Evolutionary conservation across 208 protist genomes (phyloP).

Genomic region (Tritrichomonas musculus): DNA sequence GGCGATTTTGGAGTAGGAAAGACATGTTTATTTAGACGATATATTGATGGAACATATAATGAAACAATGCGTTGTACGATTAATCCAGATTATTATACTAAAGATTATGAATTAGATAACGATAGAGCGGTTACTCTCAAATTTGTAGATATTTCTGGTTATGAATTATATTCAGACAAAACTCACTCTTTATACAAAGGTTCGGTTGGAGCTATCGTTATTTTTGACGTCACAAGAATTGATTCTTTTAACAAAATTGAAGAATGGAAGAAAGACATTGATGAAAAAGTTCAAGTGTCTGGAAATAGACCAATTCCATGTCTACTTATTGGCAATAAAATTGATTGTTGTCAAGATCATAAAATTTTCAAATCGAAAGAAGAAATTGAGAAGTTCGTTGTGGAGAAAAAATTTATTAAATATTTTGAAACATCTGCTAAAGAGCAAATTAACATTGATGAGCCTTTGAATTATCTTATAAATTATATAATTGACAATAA

Average conservation of each 20-base stretch:
- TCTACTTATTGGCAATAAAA: not conserved
- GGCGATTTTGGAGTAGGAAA: not conserved
- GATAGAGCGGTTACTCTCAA: not conserved
- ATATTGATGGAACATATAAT: not conserved
- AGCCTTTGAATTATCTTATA: not conserved
- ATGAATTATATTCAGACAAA: not conserved
- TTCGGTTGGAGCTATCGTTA: not conserved
- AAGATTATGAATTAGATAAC: not conserved
- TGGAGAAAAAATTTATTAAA: not conserved
- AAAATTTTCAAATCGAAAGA: not conserved
- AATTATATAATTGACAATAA: not conserved
- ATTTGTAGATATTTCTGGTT: not conserved
- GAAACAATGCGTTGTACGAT: not conserved
- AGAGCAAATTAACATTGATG: not conserved
- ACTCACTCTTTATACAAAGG: not conserved
- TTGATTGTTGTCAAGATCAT: not conserved
- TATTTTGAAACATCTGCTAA: not conserved
- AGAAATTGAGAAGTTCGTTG: constrained; percentile 21
- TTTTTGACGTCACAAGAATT: not conserved
- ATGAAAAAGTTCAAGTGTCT: not conserved
- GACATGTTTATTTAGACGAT: not conserved
- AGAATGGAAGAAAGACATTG: not conserved
- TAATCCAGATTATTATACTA: not conserved
- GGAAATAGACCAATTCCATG: not conserved
- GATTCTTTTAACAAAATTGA: not conserved